These are phyloP conservation scores for Thermoascus crustaceus DNA, from an alignment of 2,329 filamentous ascomycete species.

Conservation along the genomic window DNA sequence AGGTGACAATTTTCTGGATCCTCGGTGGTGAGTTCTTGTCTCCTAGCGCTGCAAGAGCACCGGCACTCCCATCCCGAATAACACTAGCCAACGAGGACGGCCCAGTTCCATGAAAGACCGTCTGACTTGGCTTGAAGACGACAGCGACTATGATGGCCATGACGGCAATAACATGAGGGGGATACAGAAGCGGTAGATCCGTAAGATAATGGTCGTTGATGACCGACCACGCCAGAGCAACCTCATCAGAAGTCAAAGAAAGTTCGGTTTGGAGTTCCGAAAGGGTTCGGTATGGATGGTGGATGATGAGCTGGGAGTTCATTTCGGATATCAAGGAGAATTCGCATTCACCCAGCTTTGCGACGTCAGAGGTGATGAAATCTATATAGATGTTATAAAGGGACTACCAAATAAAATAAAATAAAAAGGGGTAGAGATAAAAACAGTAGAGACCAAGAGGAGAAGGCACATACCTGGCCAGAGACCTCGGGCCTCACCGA, in stretches of 20 bases:
- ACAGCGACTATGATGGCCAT: constrained; percentile 77
- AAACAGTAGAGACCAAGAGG: too few species aligned
- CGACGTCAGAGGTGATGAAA: constrained; percentile 65
- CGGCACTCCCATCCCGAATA: constrained; percentile 30
- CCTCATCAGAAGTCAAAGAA: constrained; percentile 67
- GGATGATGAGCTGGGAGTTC: constrained; percentile 78
- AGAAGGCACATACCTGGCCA: constrained; percentile 57
- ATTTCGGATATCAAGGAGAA: constrained; percentile 88
- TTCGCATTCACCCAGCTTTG: constrained; percentile 86
- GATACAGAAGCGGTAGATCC: constrained; percentile 74
- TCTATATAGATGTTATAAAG: constrained; percentile 36
- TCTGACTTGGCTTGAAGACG: constrained; percentile 62
- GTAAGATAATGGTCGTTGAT: constrained; percentile 92
- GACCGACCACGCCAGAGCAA: constrained; percentile 67
- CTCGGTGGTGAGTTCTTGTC: constrained; percentile 23
- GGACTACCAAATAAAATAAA: constrained; percentile 9
- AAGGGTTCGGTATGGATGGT: constrained; percentile 82
- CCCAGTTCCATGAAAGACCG: constrained; percentile 22
- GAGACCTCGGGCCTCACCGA: constrained; percentile 73
- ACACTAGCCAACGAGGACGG: constrained; percentile 24
- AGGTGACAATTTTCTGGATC: constrained; percentile 62
- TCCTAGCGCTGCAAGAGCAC: constrained; percentile 26
- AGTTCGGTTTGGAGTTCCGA: constrained; percentile 62
- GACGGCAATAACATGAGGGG: constrained; percentile 82
- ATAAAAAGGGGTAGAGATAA: constrained; percentile 2